Percentiles rank a stretch among this genome's conserved stretches.
These are phyloP conservation scores for Drechslerella dactyloides DNA, from an alignment of 2,329 filamentous ascomycete genomes.

Conservation along the genomic window DNA sequence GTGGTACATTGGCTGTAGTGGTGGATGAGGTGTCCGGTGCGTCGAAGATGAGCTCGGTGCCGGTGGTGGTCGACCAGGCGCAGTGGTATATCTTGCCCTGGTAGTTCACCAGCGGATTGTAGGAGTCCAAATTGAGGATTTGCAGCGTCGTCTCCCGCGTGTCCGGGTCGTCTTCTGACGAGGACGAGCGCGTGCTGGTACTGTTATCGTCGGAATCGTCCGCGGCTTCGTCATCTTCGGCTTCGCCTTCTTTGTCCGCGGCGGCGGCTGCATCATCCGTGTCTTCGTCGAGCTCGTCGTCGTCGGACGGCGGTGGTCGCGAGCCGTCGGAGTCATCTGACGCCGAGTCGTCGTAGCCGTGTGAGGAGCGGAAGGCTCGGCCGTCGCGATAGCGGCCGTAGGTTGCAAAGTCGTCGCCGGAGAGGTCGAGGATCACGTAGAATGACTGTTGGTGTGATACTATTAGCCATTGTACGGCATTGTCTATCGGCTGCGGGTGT, in stretches of 20 bases:
- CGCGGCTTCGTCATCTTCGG: neutral
- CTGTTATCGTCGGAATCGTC: neutral
- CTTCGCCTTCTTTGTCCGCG: neutral
- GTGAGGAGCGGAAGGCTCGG: slow-evolving; percentile 24
- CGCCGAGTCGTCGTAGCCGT: slow-evolving; percentile 12
- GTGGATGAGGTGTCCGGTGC: neutral
- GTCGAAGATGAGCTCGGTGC: slow-evolving; percentile 39
- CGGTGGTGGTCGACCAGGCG: slow-evolving; percentile 17
- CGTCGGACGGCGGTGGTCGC: neutral
- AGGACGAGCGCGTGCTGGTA: neutral
- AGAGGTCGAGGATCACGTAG: slow-evolving; percentile 49
- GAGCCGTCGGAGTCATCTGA: slow-evolving; percentile 5
- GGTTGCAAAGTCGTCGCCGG: slow-evolving; percentile 44
- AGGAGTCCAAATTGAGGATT: slow-evolving; percentile 24
- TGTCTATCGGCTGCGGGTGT: neutral
- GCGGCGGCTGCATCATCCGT: neutral
- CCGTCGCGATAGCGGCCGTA: slow-evolving; percentile 48
- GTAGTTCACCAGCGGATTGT: slow-evolving; percentile 31
- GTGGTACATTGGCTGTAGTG: neutral
- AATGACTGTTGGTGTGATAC: slow-evolving; percentile 33
- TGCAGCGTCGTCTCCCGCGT: slow-evolving; percentile 23
- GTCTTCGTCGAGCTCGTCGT: slow-evolving; percentile 6
- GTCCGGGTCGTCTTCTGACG: neutral
- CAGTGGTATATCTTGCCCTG: slow-evolving; percentile 43
- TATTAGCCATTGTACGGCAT: neutral